Percentiles rank a stretch among this genome's conserved stretches.
Conservation (phyloP, 2,329 filamentous ascomycete genomes). For the Ramichloridium luteum region DNA sequence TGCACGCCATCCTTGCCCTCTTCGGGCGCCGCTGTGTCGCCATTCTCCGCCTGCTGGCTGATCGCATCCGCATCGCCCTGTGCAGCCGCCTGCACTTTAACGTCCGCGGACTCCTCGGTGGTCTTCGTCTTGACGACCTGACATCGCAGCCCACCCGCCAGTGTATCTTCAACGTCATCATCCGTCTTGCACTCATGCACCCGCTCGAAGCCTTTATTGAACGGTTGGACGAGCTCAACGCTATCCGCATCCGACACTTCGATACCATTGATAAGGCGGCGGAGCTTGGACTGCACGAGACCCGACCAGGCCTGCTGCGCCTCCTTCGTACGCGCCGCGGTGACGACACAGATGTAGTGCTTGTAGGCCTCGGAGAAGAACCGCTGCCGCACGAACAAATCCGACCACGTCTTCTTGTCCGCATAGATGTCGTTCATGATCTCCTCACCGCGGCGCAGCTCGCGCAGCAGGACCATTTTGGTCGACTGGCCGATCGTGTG, state of each 20-base stretch:
- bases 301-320: conserved; percentile 80
- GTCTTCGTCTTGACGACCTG: conserved; percentile 47
- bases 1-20: conserved; percentile 27
- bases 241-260: conserved; percentile 58
- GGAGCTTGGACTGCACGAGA: conserved; percentile 84
- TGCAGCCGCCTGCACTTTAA: conserved; percentile 37
- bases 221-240: conserved; percentile 76
- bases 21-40: conserved; percentile 23
- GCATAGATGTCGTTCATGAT: conserved; percentile 70
- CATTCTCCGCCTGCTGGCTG: conserved; percentile 22
- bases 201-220: conserved; percentile 84
- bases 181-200: conserved; percentile 56
- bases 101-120: conserved; percentile 39
- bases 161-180: conserved; percentile 49
- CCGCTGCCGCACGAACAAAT: conserved; percentile 76
- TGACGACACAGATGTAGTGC: conserved; percentile 84
- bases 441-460: conserved; percentile 64
- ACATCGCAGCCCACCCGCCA: conserved; percentile 49
- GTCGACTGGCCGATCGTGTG: conserved; percentile 87
- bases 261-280: conserved; percentile 69
- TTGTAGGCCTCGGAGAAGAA: conserved; percentile 93
- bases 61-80: conserved; percentile 31
- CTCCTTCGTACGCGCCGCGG: conserved; percentile 71
- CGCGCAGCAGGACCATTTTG: conserved; percentile 68
- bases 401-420: conserved; percentile 69